Evolutionary conservation across 768 basidiomycete genomes (phyloP).

Genomic region (Phaffia australis): DNA sequence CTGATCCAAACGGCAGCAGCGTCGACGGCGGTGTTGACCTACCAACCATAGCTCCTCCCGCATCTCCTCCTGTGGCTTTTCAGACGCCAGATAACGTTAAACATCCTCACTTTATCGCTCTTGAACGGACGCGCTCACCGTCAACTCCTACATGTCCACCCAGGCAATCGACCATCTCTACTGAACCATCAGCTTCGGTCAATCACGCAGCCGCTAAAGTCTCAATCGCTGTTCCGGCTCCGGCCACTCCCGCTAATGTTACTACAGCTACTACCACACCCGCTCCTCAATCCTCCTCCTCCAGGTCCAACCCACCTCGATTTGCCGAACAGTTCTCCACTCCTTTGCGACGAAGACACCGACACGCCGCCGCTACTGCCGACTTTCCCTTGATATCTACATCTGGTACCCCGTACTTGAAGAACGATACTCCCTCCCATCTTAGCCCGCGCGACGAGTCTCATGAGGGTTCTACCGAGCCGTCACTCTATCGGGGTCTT

Average conservation of each 20-base stretch:
- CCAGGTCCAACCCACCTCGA: constrained; percentile 12
- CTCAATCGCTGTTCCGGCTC: not conserved
- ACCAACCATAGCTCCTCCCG: too few species aligned
- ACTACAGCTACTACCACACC: not conserved
- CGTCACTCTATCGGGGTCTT: constrained; percentile 18
- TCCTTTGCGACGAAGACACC: constrained; percentile 12
- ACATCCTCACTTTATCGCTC: not conserved
- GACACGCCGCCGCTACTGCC: not conserved
- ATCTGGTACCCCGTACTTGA: not conserved
- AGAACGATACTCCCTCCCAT: not conserved
- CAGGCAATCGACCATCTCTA: not conserved
- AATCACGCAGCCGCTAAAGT: not conserved
- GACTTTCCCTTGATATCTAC: not conserved
- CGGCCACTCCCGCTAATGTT: not conserved
- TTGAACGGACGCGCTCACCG: not conserved
- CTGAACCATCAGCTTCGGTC: not conserved
- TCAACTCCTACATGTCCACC: not conserved
- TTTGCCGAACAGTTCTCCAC: constrained; percentile 24
- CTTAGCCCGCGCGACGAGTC: constrained; percentile 4
- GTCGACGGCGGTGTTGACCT: too few species aligned
- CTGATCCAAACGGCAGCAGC: too few species aligned
- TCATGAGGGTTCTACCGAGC: constrained; percentile 3
- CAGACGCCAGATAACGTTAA: too few species aligned
- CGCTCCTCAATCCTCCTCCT: not conserved
- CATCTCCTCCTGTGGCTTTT: too few species aligned